Conservation (phyloP, 768 basidiomycete species). For the Termitomyces sp. region DNA sequence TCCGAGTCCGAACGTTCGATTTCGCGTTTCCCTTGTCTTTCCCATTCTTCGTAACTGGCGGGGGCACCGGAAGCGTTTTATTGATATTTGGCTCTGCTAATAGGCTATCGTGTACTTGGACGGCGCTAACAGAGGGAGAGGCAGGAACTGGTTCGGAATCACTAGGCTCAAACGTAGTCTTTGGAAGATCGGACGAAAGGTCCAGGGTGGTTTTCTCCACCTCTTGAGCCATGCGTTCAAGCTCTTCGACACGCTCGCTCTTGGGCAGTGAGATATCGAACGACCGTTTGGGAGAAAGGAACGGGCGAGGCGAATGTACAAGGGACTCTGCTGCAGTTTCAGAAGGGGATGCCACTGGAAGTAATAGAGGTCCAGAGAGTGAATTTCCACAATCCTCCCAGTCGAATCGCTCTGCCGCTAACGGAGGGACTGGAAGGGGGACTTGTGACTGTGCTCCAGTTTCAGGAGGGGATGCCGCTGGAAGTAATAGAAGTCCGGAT, state of each 20-base stretch:
- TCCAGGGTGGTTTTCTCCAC: constrained; percentile 35
- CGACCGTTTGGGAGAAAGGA: constrained; percentile 63
- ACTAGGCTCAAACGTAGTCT: neutral
- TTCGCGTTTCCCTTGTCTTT: constrained; percentile 22
- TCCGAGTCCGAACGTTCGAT: constrained; percentile 18
- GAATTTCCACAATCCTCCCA: constrained; percentile 1
- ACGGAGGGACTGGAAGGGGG: neutral
- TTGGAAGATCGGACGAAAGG: constrained; percentile 36
- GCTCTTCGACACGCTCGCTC: constrained; percentile 59
- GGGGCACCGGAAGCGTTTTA: constrained; percentile 62
- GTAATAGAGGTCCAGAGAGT: neutral
- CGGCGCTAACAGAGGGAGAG: neutral
- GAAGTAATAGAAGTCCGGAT: neutral
- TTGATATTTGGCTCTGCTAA: constrained; percentile 25
- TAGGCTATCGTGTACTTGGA: neutral
- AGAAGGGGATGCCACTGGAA: neutral
- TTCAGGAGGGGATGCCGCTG: neutral
- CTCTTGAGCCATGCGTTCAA: constrained; percentile 73
- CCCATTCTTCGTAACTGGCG: constrained; percentile 39
- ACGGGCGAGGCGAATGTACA: constrained; percentile 64
- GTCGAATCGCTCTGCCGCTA: neutral
- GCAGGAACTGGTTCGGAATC: neutral
- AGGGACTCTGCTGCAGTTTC: constrained; percentile 27
- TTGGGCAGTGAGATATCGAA: constrained; percentile 39
- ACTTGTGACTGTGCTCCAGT: constrained; percentile 27